phyloP scores from a whole-genome alignment of 1,284 basidiomycete species.

The Fomitiporia mediterranea region DNA sequence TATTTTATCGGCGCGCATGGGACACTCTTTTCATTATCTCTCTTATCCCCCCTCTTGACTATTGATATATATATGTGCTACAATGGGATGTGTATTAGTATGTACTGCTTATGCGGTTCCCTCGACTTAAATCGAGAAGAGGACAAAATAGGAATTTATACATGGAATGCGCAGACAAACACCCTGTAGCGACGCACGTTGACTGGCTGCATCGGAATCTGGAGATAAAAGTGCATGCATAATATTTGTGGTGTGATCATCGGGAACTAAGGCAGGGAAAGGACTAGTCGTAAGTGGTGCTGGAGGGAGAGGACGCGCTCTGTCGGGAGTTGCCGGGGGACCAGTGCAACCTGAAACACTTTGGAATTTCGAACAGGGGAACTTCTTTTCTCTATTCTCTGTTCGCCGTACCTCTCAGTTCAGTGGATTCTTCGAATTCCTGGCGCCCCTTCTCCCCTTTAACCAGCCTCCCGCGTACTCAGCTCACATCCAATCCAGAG shows the following conservation, averaged over 20 bases:
- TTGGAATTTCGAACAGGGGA: background rate
- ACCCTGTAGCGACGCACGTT: too few relatives aligned
- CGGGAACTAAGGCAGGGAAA: background rate
- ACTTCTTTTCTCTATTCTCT: background rate
- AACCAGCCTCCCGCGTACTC: too few relatives aligned
- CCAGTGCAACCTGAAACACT: conserved; percentile 17
- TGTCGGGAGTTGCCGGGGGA: conserved; percentile 5
- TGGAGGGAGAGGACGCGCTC: background rate
- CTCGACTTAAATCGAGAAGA: background rate
- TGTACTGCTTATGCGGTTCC: background rate
- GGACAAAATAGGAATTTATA: background rate
- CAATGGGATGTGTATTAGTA: conserved; percentile 16
- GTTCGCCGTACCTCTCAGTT: background rate
- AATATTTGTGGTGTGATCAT: background rate
- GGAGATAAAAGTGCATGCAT: background rate
- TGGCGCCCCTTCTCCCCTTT: background rate
- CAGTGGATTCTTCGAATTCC: background rate
- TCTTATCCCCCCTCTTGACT: conserved; percentile 5
- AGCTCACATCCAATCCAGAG: too few relatives aligned
- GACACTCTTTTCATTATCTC: background rate
- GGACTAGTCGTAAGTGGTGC: background rate
- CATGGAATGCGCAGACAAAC: too few relatives aligned
- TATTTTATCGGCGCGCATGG: conserved; percentile 3
- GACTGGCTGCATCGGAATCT: too few relatives aligned
- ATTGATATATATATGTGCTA: conserved; percentile 17